Conservation (phyloP, 2,329 filamentous ascomycete species). For the Pseudogymnoascus sp. region DNA sequence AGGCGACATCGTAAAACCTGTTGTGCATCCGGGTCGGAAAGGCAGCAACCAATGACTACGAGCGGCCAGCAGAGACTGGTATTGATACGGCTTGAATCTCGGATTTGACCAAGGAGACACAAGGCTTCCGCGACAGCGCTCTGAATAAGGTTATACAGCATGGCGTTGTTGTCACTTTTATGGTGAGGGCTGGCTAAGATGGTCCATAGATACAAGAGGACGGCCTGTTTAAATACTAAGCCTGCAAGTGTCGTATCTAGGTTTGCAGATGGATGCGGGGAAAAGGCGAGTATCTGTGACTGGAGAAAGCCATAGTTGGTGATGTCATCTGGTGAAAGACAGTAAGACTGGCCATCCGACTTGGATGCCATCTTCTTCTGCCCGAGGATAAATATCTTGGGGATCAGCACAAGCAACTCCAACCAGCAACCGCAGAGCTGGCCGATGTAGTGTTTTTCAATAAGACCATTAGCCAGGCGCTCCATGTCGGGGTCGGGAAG, state of each 20-base stretch:
- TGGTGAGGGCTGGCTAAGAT: not conserved
- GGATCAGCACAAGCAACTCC: conserved; percentile 32
- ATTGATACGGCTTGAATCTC: conserved; percentile 31
- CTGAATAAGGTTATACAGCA: conserved; percentile 1
- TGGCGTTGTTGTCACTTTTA: not conserved
- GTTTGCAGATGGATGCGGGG: conserved; percentile 30
- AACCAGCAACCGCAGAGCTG: conserved; percentile 36
- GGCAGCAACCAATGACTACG: conserved; percentile 34
- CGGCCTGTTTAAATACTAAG: conserved; percentile 38
- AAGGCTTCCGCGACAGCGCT: conserved; percentile 28
- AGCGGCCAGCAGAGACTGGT: conserved; percentile 36
- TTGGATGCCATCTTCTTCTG: conserved; percentile 32
- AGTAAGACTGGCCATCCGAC: conserved; percentile 19
- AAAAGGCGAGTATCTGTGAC: conserved; percentile 35
- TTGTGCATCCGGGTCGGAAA: conserved; percentile 30
- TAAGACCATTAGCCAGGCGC: conserved; percentile 25
- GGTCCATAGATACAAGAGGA: conserved; percentile 36
- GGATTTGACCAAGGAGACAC: conserved; percentile 28
- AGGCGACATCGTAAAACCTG: conserved; percentile 31
- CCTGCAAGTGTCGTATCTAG: conserved; percentile 36
- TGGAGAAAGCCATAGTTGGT: conserved; percentile 38
- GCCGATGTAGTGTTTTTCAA: conserved; percentile 30
- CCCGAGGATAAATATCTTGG: conserved; percentile 37
- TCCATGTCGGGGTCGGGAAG: conserved; percentile 30
- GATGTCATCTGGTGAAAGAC: conserved; percentile 35